Base-by-base conservation (phyloP, 306 rosid species). In the Malus fusca region DNA sequence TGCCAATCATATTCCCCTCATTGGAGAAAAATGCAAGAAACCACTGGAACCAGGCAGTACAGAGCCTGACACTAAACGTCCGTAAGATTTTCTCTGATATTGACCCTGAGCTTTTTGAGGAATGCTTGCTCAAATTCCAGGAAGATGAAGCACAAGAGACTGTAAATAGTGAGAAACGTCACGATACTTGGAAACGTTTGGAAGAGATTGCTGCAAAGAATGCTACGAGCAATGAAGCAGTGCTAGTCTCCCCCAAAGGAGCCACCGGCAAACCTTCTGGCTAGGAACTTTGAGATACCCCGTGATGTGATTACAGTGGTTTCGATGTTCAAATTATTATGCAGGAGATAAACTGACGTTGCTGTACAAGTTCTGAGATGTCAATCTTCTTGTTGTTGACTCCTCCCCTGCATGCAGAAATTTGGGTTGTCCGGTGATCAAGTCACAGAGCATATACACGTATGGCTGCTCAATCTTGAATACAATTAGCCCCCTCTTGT, bases 1-100 rank as follows among this genome's bases (percentile, higher is more conserved):
- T 95, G 81, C 97, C 99, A 68, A 83, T 95, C 56, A 88, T 95
- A 67, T 89, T 95, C 72, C 97, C 99, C 59, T 84, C 97, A 3
- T 76, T 95, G 77, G 97, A 95, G 86, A 79, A 82, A 66, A 95
- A 95, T 73, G 77, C 92, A 43, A 83, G 85, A 78, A 84, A 72
- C 82, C 99, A 95, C 81, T 95, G 99, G 99, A 92, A 90, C 86
- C 93, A 84, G 83, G 97, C 99, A 0, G 99, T 95, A 64, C 95
- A 91, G 82, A 95, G 88, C 86, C 82, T 95, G 80, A 95, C 99
- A 11, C 66, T 83, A 63, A 95, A 95, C 21, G 97, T 95, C 30
- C 85, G 96, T 69, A 95, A 92, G 91, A 90, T 92, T 74, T 92
- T 95, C 76, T 86, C 85, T 0, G 97, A 95, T 66, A 72, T 62